Base-by-base conservation (phyloP, 176 grass and related monocot genomes). In the Zizania latifolia region DNA sequence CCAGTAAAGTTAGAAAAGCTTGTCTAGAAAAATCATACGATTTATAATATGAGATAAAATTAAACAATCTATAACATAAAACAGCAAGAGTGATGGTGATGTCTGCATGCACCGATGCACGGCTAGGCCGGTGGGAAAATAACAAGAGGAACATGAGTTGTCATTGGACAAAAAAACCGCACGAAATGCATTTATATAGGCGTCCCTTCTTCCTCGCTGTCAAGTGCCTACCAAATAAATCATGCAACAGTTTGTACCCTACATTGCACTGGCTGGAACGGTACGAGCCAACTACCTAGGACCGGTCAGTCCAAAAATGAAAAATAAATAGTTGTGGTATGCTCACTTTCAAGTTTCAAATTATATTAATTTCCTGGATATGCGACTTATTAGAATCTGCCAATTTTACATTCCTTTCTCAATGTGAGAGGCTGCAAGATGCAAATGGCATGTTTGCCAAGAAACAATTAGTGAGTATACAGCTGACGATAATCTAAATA, bases 131-230 rank as follows among this genome's bases (percentile, higher is more conserved):
- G 72, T 71, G 66, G 48, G 72, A 71, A 58, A 77, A 72, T 45
- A 17, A 75, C 58, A 36, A 56, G 1, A 4, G 53, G 68, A 24
- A 14, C 63, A 58, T 82, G 73, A 46, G 38, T 31, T 71, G 64
- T 82, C 65, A 48, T 12, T 22, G 55, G 16, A 75, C 66, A 55
- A 78, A 55, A 78, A 86, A 87, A 30, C 29, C 40, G 24, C 24
- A 78, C 58, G 73, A 58, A 66, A 78, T 59, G 17, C 35, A 40
- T 65, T 53, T 31, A 22, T 13, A 22, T 2, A 17, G 32, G 8
- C 28, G 67, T 29, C n/a, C 30, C 15, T 37, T 13, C 10, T 16
- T 33, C 16, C 34, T 14, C 10, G 32, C 31, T 31, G 69, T 61
- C 63, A 72, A 36, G 1, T 2, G 16, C 83, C 3, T 44, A 58